phyloP scores from a whole-genome alignment of 345 rosid genomes.

The Eucalyptus erythrocorys region DNA sequence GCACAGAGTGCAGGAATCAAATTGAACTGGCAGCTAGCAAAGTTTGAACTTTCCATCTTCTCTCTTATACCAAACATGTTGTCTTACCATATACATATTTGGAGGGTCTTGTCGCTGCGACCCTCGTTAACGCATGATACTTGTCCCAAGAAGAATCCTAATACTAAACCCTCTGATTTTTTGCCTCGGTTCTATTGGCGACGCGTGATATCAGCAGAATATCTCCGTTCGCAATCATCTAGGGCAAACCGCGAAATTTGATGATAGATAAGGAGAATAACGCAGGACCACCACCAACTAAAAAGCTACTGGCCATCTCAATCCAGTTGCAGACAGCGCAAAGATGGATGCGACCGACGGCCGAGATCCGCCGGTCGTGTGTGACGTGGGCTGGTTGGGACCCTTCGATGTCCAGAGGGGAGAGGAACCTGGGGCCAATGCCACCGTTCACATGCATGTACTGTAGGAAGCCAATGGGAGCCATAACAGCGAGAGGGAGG shows the following conservation, averaged over 20 bases:
- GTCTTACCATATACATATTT: not conserved
- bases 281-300: conserved; percentile 3
- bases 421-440: conserved; percentile 7
- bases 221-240: not conserved
- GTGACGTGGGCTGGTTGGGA: not conserved
- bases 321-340: not conserved
- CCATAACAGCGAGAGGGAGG: not conserved
- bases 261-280: not conserved
- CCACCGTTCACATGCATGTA: not conserved
- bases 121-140: not conserved
- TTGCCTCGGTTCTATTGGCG: not conserved
- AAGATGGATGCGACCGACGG: not conserved
- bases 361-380: not conserved
- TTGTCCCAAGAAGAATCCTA: not conserved
- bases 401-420: not conserved
- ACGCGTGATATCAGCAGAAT: not conserved
- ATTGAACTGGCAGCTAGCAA: not conserved
- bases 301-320: not conserved
- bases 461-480: not conserved
- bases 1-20: not conserved
- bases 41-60: not conserved
- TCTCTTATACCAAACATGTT: not conserved
- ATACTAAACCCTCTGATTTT: not conserved
- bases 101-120: not conserved
- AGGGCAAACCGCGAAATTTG: not conserved